These are phyloP conservation scores for Termitomyces sp. DNA, from an alignment of 768 basidiomycete genomes.

Conservation along the genomic window DNA sequence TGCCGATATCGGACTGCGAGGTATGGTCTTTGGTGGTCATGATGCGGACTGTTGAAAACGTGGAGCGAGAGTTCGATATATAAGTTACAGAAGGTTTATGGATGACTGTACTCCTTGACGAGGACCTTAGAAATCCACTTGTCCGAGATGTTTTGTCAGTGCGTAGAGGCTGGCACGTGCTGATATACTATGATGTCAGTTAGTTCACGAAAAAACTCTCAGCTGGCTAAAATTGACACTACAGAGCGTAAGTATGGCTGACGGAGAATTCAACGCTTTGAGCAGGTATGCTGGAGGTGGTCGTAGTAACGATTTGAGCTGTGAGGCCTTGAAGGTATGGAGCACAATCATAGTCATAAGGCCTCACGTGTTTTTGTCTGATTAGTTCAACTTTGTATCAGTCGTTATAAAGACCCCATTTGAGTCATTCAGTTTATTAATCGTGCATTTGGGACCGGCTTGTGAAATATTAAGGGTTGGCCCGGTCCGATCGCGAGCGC, in stretches of 20 bases:
- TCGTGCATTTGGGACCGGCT: too few relatives aligned
- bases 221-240: background rate
- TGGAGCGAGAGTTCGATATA: background rate
- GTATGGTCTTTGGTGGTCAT: conserved; percentile 25
- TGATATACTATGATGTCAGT: background rate
- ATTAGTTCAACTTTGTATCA: too few relatives aligned
- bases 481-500: too few relatives aligned
- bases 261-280: background rate
- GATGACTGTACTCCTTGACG: conserved; percentile 4
- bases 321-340: background rate
- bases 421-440: too few relatives aligned
- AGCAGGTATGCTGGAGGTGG: background rate
- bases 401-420: too few relatives aligned
- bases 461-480: too few relatives aligned
- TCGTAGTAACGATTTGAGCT: background rate
- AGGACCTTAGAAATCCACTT: conserved; percentile 2
- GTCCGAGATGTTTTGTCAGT: background rate
- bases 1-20: conserved; percentile 43
- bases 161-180: background rate
- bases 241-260: background rate
- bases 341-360: background rate
- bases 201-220: background rate
- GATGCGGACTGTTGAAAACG: background rate
- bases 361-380: too few relatives aligned
- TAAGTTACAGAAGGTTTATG: background rate